Percentiles rank a stretch among this genome's conserved stretches.
Conservation (phyloP, 106 monocot species). For the Dioscorea alata region DNA sequence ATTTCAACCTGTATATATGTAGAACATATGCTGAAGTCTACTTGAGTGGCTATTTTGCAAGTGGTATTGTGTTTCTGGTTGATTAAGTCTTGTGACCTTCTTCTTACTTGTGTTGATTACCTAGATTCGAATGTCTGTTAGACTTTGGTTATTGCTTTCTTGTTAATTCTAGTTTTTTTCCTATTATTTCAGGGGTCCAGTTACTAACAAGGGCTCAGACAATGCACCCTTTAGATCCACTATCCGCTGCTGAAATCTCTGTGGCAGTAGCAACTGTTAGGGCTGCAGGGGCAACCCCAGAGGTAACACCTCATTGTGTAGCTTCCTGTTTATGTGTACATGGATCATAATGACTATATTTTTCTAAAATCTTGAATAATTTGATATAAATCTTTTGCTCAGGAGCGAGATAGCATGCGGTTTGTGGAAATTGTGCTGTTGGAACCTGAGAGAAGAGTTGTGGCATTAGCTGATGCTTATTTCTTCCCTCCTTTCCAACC, state of each 20-base stretch:
- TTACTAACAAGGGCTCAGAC: conserved; percentile 69
- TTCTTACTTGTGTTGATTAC: background rate
- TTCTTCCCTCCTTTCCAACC: conserved; percentile 99
- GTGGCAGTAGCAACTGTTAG: conserved; percentile 96
- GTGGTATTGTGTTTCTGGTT: background rate
- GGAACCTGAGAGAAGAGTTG: conserved; percentile 84
- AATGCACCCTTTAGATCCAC: conserved; percentile 89
- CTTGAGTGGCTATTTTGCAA: too few relatives aligned
- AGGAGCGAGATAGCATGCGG: conserved; percentile 96
- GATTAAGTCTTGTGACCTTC: background rate
- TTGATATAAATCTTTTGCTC: background rate
- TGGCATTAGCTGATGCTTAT: conserved; percentile 96
- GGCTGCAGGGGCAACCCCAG: conserved; percentile 91
- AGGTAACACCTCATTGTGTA: conserved; percentile 33
- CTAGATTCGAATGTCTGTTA: too few relatives aligned
- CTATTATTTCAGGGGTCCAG: conserved; percentile 43
- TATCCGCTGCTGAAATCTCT: conserved; percentile 96
- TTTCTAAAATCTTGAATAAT: background rate
- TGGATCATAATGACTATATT: too few relatives aligned
- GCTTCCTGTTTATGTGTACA: background rate
- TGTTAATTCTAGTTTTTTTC: background rate
- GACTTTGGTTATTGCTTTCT: background rate
- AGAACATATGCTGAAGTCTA: too few relatives aligned
- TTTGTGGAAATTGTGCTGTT: conserved; percentile 90
- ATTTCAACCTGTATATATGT: too few relatives aligned